Evolutionary conservation across 306 rosid genomes (phyloP), one percentile per base, ranked within the genome.

Genomic region (Cucumis cinereus): DNA sequence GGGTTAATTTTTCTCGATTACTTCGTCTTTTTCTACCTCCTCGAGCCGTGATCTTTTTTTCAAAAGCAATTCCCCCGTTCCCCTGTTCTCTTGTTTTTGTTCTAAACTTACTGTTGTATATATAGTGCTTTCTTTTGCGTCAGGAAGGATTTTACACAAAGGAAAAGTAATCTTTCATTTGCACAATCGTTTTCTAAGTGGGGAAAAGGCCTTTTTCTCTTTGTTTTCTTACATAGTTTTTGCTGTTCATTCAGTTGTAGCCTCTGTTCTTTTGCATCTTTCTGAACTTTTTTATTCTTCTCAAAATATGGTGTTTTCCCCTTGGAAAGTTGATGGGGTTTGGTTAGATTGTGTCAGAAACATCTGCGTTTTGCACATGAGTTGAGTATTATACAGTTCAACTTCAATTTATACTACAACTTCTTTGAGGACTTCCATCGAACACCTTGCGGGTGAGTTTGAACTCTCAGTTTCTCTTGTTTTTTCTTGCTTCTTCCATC

Each of bases 11-110:
- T 19, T 40, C 33, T 66, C 23, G 26, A 63, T 33, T 63, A 33
- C 24, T 20, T 66, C 52, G 73, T 53, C 22, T 66, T 38, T 66
- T 66, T 3, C 53, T 20, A 12, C 13, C 35, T 9, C 35, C 73
- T 67, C 73, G 54, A 67, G 73, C 73, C 33, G 73, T 67, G 73
- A 67, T 67, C 73, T 41, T 67, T 36, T 36, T n/a, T 67, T 23
- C 30, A 67, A 67, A 67, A 40, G n/a, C 53, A 7, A 19, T 36
- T 66, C 20, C 53, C 2, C 50, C 17, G 10, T 40, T 8, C 73
- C 41, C 1, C 16, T 62, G n/a, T n/a, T 6, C 3, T 41, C 43
- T 40, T 19, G 50, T 67, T 67, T 38, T 19, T 41, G 52, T 22
- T 10, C 4, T 4, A 10, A 66, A 66, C 30, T n/a, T 40, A 41